Evolutionary conservation across 1,139 yeast genomes (phyloP).

Genomic region (Hyphopichia khmerensis): DNA sequence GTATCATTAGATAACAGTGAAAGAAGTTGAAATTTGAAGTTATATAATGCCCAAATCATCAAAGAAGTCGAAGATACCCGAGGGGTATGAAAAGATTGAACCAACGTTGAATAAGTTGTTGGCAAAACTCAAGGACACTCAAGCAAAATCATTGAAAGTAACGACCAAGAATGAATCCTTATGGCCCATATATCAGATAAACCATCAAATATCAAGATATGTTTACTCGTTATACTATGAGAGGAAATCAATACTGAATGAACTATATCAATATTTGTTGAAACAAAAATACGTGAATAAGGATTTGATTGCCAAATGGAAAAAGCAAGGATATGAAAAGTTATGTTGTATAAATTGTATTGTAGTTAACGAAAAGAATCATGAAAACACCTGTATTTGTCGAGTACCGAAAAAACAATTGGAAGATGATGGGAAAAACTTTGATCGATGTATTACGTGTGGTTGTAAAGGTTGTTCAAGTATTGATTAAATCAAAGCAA

Average conservation of each 20-base stretch:
- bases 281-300: constrained; percentile 68
- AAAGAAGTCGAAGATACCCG: constrained; percentile 49
- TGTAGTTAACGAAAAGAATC: constrained; percentile 59
- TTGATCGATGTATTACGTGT: constrained; percentile 68
- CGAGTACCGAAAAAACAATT: constrained; percentile 71
- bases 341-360: constrained; percentile 84
- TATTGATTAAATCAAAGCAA: constrained; percentile 42
- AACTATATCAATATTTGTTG: constrained; percentile 76
- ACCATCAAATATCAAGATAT: constrained; percentile 77
- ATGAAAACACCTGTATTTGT: constrained; percentile 76
- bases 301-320: constrained; percentile 85
- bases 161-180: constrained; percentile 51
- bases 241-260: constrained; percentile 62
- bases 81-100: constrained; percentile 72
- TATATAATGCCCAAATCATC: constrained; percentile 44
- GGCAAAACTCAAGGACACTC: constrained; percentile 59
- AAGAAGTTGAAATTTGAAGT: too few species aligned
- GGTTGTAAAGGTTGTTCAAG: constrained; percentile 91
- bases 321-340: constrained; percentile 84
- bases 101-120: constrained; percentile 67
- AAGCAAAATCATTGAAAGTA: constrained; percentile 25
- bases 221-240: constrained; percentile 73
- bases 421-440: constrained; percentile 38
- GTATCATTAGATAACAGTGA: not conserved
- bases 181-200: constrained; percentile 72